Evolutionary conservation across 441 rosid genomes (phyloP).

Genomic region (Croton laevigatus): DNA sequence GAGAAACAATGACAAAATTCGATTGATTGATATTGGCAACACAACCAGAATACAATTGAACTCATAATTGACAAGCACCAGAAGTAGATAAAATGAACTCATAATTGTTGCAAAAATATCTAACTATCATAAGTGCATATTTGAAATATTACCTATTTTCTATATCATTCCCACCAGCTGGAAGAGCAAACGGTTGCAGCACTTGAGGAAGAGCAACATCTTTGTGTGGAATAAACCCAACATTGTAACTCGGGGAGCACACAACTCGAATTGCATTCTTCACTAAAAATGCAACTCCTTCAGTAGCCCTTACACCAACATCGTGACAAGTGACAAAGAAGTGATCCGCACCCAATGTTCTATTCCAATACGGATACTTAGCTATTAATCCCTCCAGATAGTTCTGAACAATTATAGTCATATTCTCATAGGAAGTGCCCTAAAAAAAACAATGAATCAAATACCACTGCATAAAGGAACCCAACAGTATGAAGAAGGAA

Average conservation of each 20-base stretch:
- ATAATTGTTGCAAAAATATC: not conserved
- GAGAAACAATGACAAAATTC: not conserved
- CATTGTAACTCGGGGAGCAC: conserved; percentile 96
- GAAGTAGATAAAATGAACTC: conserved; percentile 1
- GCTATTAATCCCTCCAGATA: conserved; percentile 65
- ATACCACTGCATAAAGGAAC: conserved; percentile 6
- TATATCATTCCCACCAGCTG: conserved; percentile 89
- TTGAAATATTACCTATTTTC: conserved; percentile 57
- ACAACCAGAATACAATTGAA: conserved; percentile 1
- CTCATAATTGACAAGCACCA: not conserved
- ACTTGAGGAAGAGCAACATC: conserved; percentile 96
- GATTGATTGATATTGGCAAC: not conserved
- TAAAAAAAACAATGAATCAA: conserved; percentile 28
- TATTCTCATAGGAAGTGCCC: conserved; percentile 92
- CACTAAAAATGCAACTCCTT: conserved; percentile 66
- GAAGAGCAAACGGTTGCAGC: conserved; percentile 90
- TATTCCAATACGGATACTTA: conserved; percentile 90
- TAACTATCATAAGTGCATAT: not conserved
- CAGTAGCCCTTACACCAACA: conserved; percentile 95
- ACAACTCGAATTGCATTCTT: conserved; percentile 92
- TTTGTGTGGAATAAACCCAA: conserved; percentile 89
- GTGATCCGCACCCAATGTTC: conserved; percentile 96
- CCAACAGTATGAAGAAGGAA: not conserved
- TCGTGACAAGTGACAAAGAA: conserved; percentile 97
- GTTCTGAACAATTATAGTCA: conserved; percentile 77